Evolutionary conservation across 192 early-diverging fungal species (phyloP).

Genomic region (Ramicandelaber brevisporus): DNA sequence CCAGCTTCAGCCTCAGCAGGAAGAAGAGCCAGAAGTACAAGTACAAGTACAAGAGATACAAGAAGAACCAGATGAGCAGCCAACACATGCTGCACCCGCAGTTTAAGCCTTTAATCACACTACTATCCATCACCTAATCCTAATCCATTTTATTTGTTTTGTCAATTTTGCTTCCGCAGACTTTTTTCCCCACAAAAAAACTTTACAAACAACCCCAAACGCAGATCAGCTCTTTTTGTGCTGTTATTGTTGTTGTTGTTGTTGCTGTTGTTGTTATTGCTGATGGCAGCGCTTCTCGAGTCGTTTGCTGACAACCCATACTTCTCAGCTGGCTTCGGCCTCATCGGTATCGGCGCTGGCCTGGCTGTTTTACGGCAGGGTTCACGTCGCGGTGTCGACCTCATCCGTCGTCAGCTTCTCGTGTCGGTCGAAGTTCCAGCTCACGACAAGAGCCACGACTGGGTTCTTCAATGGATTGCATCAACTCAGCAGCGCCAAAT

Average conservation of each 20-base stretch:
- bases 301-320: constrained; percentile 52
- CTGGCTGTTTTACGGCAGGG: constrained; percentile 54
- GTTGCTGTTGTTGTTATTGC: neutral
- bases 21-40: too few species aligned
- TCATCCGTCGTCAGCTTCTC: constrained; percentile 50
- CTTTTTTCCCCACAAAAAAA: neutral
- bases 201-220: neutral
- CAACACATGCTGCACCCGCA: too few species aligned
- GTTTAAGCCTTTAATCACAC: too few species aligned
- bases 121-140: too few species aligned
- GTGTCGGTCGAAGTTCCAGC: constrained; percentile 83
- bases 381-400: constrained; percentile 30
- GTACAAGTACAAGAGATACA: too few species aligned
- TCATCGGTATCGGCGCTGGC: constrained; percentile 67
- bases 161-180: neutral
- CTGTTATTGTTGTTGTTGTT: neutral
- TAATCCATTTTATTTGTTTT: too few species aligned
- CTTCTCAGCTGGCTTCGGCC: constrained; percentile 82
- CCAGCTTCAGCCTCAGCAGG: too few species aligned
- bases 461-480: constrained; percentile 84
- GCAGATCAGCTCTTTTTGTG: neutral
- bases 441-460: constrained; percentile 79
- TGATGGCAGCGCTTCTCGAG: constrained; percentile 23
- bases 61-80: too few species aligned
- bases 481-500: constrained; percentile 4